Evolutionary conservation across 345 rosid species (phyloP).

Genomic region (Eucalyptus curtisii): DNA sequence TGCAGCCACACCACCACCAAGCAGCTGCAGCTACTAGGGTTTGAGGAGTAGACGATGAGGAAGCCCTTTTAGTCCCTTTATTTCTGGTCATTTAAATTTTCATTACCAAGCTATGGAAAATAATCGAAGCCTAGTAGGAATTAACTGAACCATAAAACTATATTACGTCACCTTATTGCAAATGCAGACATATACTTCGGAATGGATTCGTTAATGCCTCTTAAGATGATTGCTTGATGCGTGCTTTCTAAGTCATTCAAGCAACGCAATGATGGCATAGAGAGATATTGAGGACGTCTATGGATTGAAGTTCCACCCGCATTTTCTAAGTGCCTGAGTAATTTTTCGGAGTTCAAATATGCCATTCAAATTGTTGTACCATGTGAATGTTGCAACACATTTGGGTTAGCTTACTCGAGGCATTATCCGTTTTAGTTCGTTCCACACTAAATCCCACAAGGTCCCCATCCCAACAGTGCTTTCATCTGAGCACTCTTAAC

Average conservation of each 20-base stretch:
- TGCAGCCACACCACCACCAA: slow-evolving; percentile 8
- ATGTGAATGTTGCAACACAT: not conserved
- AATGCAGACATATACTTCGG: not conserved
- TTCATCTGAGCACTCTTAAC: not conserved
- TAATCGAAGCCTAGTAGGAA: not conserved
- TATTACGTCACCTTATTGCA: not conserved
- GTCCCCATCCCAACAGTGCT: not conserved
- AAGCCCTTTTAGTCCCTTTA: not conserved
- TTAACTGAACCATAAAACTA: not conserved
- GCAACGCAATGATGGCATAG: not conserved
- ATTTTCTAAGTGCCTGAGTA: not conserved
- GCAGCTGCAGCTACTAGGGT: not conserved
- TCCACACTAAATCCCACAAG: not conserved
- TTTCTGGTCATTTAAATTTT: not conserved
- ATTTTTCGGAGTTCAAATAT: not conserved
- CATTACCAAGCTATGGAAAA: not conserved
- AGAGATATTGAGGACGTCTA: not conserved
- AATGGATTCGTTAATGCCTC: not conserved
- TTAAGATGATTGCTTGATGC: not conserved
- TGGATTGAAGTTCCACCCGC: not conserved
- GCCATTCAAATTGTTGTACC: not conserved
- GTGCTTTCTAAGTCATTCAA: not conserved
- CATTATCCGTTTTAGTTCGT: fast-evolving
- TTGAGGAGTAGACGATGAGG: not conserved
- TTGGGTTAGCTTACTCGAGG: not conserved